Evolutionary conservation across 192 early-diverging fungal species (phyloP).

Genomic region (Paraglomus brasilianum): DNA sequence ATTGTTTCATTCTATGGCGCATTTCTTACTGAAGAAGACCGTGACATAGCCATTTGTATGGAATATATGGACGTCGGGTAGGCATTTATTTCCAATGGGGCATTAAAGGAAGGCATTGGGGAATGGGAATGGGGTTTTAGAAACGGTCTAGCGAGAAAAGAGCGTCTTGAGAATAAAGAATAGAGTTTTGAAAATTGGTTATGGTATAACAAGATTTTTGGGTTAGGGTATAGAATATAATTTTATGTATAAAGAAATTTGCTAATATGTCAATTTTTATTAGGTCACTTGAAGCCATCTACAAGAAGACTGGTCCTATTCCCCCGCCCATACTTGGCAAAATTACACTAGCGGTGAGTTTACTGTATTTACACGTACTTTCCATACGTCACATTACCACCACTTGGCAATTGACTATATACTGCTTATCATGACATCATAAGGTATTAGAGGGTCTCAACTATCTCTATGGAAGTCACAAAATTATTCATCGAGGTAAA

Average conservation of each 20-base stretch:
- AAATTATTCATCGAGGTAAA: conserved; percentile 92
- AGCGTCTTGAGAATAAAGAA: neutral
- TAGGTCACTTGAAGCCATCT: conserved; percentile 87
- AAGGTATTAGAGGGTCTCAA: conserved; percentile 70
- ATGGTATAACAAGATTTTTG: neutral
- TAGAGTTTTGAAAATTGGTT: neutral
- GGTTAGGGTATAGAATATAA: neutral
- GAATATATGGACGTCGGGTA: conserved; percentile 95
- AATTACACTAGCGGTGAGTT: conserved; percentile 74
- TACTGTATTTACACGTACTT: neutral
- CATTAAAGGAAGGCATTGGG: neutral
- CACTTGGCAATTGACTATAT: neutral
- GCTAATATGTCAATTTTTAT: neutral
- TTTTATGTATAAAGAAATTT: neutral
- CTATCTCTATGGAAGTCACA: conserved; percentile 85
- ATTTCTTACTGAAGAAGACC: conserved; percentile 71
- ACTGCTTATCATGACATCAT: neutral
- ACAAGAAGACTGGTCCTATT: conserved; percentile 88
- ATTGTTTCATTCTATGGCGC: conserved; percentile 98
- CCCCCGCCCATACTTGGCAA: conserved; percentile 84
- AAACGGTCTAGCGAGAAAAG: neutral
- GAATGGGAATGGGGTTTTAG: neutral
- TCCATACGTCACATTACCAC: neutral
- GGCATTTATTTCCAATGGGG: neutral
- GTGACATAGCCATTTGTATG: conserved; percentile 93